phyloP scores from a whole-genome alignment of 1,284 basidiomycete genomes.

The Polyporus tsugae region DNA sequence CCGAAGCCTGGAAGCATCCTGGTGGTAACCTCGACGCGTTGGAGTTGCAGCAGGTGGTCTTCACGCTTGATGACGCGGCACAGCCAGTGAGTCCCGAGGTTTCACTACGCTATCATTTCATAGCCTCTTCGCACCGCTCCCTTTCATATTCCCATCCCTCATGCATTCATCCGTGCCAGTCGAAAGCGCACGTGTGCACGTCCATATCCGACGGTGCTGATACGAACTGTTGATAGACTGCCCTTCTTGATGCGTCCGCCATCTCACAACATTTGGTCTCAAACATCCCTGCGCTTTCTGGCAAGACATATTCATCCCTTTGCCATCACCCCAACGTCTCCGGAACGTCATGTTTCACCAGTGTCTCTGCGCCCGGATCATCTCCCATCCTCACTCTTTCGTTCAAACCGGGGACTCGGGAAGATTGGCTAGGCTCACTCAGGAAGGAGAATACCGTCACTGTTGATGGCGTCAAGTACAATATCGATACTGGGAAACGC shows the following conservation, averaged over 20 bases:
- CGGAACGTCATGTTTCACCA: constrained; percentile 52
- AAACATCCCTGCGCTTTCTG: constrained; percentile 50
- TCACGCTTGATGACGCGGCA: constrained; percentile 55
- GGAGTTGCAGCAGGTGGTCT: constrained; percentile 73
- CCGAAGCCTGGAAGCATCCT: constrained; percentile 44
- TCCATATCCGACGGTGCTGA: constrained; percentile 34
- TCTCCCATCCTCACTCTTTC: constrained; percentile 65
- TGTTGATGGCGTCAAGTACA: constrained; percentile 53
- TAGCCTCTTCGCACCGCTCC: constrained; percentile 1
- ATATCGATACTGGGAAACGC: constrained; percentile 47
- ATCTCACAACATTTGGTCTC: constrained; percentile 57
- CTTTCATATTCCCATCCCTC: not conserved
- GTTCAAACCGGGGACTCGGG: constrained; percentile 58
- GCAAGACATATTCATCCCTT: constrained; percentile 41
- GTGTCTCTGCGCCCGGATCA: constrained; percentile 43
- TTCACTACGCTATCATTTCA: constrained; percentile 4
- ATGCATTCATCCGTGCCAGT: not conserved
- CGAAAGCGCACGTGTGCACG: not conserved
- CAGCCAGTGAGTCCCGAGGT: constrained; percentile 43
- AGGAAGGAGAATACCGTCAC: constrained; percentile 45
- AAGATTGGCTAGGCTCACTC: constrained; percentile 60
- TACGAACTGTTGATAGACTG: constrained; percentile 35
- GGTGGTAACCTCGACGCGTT: constrained; percentile 49
- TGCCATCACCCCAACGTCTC: constrained; percentile 41
- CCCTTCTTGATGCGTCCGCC: constrained; percentile 46